Base-by-base conservation (phyloP, 371 early-diverging fungal species). In the Mucor velutinosus region DNA sequence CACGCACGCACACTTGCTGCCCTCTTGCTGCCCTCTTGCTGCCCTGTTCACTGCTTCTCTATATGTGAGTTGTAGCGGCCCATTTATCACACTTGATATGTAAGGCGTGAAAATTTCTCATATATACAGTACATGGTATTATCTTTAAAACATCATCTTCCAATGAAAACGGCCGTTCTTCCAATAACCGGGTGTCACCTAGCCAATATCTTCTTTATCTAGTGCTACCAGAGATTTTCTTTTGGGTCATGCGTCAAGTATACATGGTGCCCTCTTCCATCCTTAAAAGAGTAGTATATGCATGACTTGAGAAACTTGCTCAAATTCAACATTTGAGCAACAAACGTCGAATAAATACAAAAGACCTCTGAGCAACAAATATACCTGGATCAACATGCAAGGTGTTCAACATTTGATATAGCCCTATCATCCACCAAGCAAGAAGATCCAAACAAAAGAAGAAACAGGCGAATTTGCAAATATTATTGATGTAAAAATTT, bases 121-220 rank as follows among this genome's bases (percentile, higher is more conserved):
- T 27, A 53, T 53, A 14, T 23, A 27, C 49, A 27, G 4, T 23
- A 27, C 49, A 27, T 53, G 8, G 53, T 53, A 53, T 53, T 53
- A 53, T 53, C 53, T 53, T 27, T 53, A 53, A 53, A 53, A 53
- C 53, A 53, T 53, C 53, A 53, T 53, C 53, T 53, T 21, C 53
- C 53, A 53, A 53, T 53, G 6, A 53, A 53, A 53, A 27, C 53
- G 14, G 27, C 53, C 27, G 29, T 53, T 53, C 53, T 27, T 17
- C 19, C 17, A 55, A 35, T 62, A 29, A 55, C 62, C 64, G 64
- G 64, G 64, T 63, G 64, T 63, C 39, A 63, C 64, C 53, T 32
- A 51, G 53, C 62, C 62, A 62, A 39, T 63, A 63, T 63, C 64
- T 63, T 63, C 64, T 37, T 63, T 63, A 63, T 63, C 64, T 63